Base-by-base conservation (phyloP, 106 monocot species). In the Narthecium ossifragum region DNA sequence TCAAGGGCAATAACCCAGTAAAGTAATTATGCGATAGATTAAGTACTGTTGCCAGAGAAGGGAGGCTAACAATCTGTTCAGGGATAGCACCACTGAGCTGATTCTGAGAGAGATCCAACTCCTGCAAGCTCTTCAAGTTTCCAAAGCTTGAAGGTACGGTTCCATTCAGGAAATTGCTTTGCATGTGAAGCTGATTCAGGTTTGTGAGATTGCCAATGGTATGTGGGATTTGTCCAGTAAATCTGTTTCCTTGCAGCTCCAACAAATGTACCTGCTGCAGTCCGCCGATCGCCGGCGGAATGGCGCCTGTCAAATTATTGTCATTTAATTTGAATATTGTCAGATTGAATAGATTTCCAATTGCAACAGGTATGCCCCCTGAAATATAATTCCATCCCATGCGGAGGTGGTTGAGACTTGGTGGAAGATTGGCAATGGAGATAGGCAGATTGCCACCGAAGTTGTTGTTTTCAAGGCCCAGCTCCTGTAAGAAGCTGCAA, bases 141-240 rank as follows among this genome's bases (percentile, higher is more conserved):
- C 74, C 79, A 12, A 80, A 22, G 10, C 70, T 70, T 14, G 30
- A 0, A n/a, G 78, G 73, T 26, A 78, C 64, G 17, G 34, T 57
- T 57, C 61, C 61, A 43, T 26, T 61, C 17, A 61, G 25, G 15
- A 26, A 6, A 34, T 46, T 61, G 8, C 5, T 20, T 17, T 61
- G 17, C 8, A 61, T 15, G n/a, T 61, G n/a, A 17, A 61, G 28
- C 11, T 13, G 17, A 7, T 4, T 46, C n/a, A 61, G 30, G 45
- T 61, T 43, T 2, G 17, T 46, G 45, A 61, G 41, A 46, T 61
- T 61, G 38, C 61, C 45, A n/a, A 61, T 61, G 27, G 61, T 13
- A 18, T 31, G 0, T 8, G 61, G 61, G 1, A 61, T 61, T 17
- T 26, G 23, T 30, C 61, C 61, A 3, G 18, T 26, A 18, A 61